Percentiles rank a stretch among this genome's conserved stretches.
These are phyloP conservation scores for Penicillium riverlandense DNA, from an alignment of 495 filamentous ascomycete species.

Conservation along the genomic window DNA sequence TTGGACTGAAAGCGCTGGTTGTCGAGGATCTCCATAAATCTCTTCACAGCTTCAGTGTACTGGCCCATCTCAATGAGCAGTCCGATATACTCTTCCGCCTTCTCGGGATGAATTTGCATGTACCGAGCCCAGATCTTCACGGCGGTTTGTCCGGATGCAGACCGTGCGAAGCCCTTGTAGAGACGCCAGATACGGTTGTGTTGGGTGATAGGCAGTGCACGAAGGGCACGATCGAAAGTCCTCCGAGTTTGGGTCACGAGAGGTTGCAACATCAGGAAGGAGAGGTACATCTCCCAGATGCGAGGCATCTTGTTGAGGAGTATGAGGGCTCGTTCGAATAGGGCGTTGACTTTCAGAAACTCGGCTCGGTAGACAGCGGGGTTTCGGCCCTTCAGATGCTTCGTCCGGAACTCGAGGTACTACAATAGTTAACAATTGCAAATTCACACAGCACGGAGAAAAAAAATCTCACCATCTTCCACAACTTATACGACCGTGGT, in stretches of 20 bases:
- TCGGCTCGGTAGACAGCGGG: conserved; percentile 73
- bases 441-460: not conserved
- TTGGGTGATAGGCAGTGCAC: conserved; percentile 92
- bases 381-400: conserved; percentile 79
- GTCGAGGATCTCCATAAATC: conserved; percentile 90
- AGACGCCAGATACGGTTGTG: conserved; percentile 96
- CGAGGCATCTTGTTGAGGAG: conserved; percentile 98
- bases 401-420: conserved; percentile 83
- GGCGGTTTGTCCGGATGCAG: conserved; percentile 84
- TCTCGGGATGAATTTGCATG: conserved; percentile 96
- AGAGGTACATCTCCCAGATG: conserved; percentile 98
- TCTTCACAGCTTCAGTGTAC: conserved; percentile 88
- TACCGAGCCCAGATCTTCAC: conserved; percentile 92
- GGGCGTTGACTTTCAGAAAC: conserved; percentile 87
- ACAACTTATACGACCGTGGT: conserved; percentile 94
- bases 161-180: conserved; percentile 87
- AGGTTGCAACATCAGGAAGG: conserved; percentile 84
- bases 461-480: conserved; percentile 73
- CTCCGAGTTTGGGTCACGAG: conserved; percentile 83
- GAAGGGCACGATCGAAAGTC: conserved; percentile 89
- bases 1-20: conserved; percentile 89
- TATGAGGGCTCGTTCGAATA: conserved; percentile 91
- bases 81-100: conserved; percentile 90
- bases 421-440: conserved; percentile 22
- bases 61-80: conserved; percentile 73